Evolutionary conservation across 2,329 filamentous ascomycete genomes (phyloP).

Genomic region (Nigrospora oryzae): DNA sequence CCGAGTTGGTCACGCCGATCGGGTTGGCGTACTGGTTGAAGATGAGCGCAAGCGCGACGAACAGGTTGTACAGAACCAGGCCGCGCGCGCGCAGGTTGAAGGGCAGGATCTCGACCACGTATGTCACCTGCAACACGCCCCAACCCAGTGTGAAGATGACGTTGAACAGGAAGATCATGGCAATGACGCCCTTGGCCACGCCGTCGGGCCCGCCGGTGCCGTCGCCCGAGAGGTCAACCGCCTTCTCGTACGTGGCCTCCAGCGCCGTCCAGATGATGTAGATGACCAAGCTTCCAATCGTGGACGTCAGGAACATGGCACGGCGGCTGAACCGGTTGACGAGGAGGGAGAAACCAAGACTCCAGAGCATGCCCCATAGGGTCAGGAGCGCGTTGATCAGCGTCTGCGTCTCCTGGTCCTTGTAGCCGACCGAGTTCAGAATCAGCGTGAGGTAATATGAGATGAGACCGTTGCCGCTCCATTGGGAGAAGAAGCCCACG

Average conservation of each 20-base stretch:
- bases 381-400: slow-evolving; percentile 31
- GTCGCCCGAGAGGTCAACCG: slow-evolving; percentile 8
- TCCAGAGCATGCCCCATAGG: slow-evolving; percentile 36
- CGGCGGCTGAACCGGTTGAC: slow-evolving; percentile 12
- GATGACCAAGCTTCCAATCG: slow-evolving; percentile 8
- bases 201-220: slow-evolving; percentile 9
- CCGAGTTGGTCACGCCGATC: slow-evolving; percentile 11
- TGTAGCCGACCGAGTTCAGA: slow-evolving; percentile 21
- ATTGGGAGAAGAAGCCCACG: slow-evolving; percentile 5
- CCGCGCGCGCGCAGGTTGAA: slow-evolving; percentile 17
- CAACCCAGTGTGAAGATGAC: slow-evolving; percentile 22
- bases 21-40: slow-evolving; percentile 17
- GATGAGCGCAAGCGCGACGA: slow-evolving; percentile 18
- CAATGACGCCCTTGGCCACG: slow-evolving; percentile 14
- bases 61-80: slow-evolving; percentile 10
- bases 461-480: slow-evolving; percentile 13
- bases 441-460: slow-evolving; percentile 27
- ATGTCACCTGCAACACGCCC: slow-evolving; percentile 19
- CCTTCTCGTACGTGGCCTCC: slow-evolving; percentile 20
- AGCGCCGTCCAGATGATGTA: slow-evolving; percentile 9
- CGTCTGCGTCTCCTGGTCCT: slow-evolving; percentile 14
- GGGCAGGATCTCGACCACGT: slow-evolving; percentile 24
- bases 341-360: slow-evolving; percentile 34
- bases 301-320: slow-evolving; percentile 14
- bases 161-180: slow-evolving; percentile 25